Evolutionary conservation across 176 grass and related monocot species (phyloP).

Genomic region (Poa annua): DNA sequence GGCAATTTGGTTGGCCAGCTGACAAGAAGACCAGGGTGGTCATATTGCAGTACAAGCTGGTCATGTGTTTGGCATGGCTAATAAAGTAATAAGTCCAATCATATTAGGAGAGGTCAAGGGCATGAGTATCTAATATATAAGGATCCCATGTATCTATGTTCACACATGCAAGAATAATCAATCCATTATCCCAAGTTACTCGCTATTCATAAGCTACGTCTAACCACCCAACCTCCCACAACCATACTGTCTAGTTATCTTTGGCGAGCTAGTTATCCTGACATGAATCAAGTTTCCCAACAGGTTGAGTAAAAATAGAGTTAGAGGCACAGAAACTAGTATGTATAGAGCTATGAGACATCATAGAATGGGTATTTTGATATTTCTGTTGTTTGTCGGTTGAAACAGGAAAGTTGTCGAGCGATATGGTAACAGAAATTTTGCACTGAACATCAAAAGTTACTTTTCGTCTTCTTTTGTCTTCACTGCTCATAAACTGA

Average conservation of each 20-base stretch:
- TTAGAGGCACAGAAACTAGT: background rate
- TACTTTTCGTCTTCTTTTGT: background rate
- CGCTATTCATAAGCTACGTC: background rate
- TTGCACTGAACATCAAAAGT: background rate
- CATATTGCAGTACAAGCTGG: background rate
- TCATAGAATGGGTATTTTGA: background rate
- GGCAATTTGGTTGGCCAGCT: background rate
- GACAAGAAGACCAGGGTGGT: background rate
- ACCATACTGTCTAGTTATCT: background rate
- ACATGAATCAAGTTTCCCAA: background rate
- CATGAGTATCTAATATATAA: background rate
- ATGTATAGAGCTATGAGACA: background rate
- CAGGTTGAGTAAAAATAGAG: constrained; percentile 5
- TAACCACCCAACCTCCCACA: background rate
- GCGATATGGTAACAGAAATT: background rate
- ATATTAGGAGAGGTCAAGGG: background rate
- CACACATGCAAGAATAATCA: background rate
- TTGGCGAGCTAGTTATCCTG: background rate
- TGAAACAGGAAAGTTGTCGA: background rate
- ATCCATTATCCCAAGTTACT: background rate
- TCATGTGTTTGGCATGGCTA: constrained; percentile 2
- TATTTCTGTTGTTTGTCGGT: background rate
- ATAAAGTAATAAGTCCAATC: background rate
- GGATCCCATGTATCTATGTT: background rate
- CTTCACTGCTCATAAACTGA: background rate